These are phyloP conservation scores for Podospora appendiculata DNA, from an alignment of 495 filamentous ascomycete species.

Conservation along the genomic window DNA sequence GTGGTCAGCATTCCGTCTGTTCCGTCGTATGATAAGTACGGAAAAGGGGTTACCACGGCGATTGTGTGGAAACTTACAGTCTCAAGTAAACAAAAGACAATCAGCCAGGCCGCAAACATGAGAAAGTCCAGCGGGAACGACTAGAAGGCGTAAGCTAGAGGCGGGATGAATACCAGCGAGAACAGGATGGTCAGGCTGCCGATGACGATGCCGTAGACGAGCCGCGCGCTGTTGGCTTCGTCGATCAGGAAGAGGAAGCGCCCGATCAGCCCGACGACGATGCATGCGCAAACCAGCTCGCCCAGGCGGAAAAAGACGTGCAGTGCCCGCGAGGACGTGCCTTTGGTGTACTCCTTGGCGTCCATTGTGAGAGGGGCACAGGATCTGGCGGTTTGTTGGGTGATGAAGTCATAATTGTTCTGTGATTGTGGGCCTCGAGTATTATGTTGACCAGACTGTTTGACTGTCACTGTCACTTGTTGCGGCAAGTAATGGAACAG, in stretches of 20 bases:
- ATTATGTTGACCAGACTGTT: too few relatives aligned
- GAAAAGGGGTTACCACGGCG: background rate
- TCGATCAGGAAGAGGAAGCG: slow-evolving; percentile 1
- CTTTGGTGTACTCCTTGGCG: background rate
- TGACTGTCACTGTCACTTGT: too few relatives aligned
- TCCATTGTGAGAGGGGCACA: too few relatives aligned
- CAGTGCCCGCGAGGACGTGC: background rate
- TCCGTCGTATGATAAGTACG: background rate
- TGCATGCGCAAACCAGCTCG: background rate
- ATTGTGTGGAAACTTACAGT: slow-evolving; percentile 6
- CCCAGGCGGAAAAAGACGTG: background rate
- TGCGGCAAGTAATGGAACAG: too few relatives aligned
- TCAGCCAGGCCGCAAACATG: slow-evolving; percentile 12
- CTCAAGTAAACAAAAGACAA: slow-evolving; percentile 9
- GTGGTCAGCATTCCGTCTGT: background rate
- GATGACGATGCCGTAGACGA: slow-evolving; percentile 9
- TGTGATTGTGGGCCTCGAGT: too few relatives aligned
- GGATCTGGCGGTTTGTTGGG: too few relatives aligned
- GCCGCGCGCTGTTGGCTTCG: slow-evolving; percentile 5
- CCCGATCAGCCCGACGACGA: background rate
- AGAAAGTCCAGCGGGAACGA: slow-evolving; percentile 11
- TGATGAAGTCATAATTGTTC: too few relatives aligned
- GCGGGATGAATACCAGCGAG: slow-evolving; percentile 9
- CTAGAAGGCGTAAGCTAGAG: slow-evolving; percentile 11
- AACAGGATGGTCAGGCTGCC: slow-evolving; percentile 11